Evolutionary conservation across 2,329 filamentous ascomycete species (phyloP), one percentile per base, ranked within the genome.

Genomic region (Xylariales sp.): DNA sequence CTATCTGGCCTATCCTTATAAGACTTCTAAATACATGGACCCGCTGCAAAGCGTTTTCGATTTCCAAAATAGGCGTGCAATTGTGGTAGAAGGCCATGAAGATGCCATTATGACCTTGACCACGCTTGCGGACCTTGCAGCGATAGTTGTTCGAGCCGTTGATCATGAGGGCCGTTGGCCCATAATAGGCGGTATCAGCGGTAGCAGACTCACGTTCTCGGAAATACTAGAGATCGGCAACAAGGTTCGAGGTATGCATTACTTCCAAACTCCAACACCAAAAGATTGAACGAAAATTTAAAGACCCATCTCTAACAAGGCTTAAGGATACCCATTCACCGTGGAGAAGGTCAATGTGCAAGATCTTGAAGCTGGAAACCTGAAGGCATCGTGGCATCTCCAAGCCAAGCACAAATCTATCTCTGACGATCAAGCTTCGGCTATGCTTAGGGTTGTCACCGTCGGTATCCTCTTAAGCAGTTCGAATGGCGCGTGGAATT

Each of bases 1-100:
- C 51, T 79, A 79, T 55, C 59, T 78, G 23, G 71, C 70, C 1
- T 67, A 59, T 35, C 75, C 76, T 0, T 51, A 70, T 40, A 59
- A 65, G 29, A 66, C 73, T 0, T 52, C 66, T 6, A 70, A 65
- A 24, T 57, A 72, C 21, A 47, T 79, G 0, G 47, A 56, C 2
- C 54, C 61, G 0, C 49, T 70, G 2, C 54, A 70, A 13, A 60
- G 45, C 0, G 41, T 57, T 1, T 51, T 70, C 21, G 60, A 70
- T 46, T 65, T 67, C 21, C n/a, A 63, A 11, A 52, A 60, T 5
- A 53, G 60, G 1, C 66, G 67, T 11, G 68, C 63, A 1, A 57
- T 75, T 2, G 40, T 66, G 2, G 42, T 69, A 1, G 61, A 69
- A 0, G 67, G 63, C 7, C 48, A 58, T 3, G 66, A 74, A 7